phyloP scores from a whole-genome alignment of 2,329 filamentous ascomycete species.

The Lasiodiplodia sp. region DNA sequence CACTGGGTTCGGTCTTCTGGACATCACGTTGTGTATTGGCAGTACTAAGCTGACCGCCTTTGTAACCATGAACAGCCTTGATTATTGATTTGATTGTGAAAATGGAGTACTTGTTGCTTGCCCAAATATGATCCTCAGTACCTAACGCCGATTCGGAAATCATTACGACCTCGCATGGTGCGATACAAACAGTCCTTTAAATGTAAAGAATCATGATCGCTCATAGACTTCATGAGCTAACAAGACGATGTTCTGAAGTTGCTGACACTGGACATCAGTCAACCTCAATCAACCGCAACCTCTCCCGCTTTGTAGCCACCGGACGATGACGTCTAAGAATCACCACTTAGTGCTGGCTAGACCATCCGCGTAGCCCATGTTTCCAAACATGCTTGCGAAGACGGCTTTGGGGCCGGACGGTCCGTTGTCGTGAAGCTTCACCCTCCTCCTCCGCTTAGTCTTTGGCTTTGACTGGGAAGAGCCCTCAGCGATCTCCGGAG shows the following conservation, averaged over 20 bases:
- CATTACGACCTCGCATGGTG: background rate
- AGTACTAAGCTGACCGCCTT: too few relatives aligned
- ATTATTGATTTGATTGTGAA: too few relatives aligned
- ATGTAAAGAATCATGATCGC: background rate
- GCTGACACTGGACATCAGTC: background rate
- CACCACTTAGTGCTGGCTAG: background rate
- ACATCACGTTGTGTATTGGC: too few relatives aligned
- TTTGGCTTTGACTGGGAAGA: background rate
- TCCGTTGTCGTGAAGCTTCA: background rate
- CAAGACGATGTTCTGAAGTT: background rate
- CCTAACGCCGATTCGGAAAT: too few relatives aligned
- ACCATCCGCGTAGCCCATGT: background rate
- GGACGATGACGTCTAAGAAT: background rate
- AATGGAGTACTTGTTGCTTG: too few relatives aligned
- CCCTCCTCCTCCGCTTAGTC: background rate
- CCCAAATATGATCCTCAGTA: too few relatives aligned
- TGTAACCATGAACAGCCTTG: too few relatives aligned
- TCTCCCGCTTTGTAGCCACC: background rate
- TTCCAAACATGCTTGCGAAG: background rate
- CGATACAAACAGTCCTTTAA: background rate
- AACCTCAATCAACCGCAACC: background rate
- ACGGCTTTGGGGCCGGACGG: background rate
- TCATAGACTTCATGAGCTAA: background rate
- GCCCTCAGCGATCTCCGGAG: background rate
- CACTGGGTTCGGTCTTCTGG: background rate